These are phyloP conservation scores for Thamnidium elegans DNA, from an alignment of 192 early-diverging fungal species.

Conservation along the genomic window DNA sequence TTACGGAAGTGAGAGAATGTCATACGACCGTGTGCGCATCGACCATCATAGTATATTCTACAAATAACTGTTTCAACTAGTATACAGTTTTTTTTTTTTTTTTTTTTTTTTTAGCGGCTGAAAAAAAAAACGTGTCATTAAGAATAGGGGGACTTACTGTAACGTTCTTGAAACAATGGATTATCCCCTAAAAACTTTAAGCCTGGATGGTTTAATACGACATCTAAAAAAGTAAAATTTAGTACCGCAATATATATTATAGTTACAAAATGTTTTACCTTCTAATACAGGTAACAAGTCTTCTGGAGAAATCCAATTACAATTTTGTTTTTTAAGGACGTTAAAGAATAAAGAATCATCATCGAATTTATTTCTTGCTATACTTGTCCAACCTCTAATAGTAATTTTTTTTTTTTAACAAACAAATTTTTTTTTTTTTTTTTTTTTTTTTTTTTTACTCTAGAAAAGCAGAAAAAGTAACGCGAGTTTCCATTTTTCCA, in stretches of 20 bases:
- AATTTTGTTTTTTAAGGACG: conserved; percentile 48
- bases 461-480: conserved; percentile 8
- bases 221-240: conserved; percentile 42
- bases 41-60: conserved; percentile 77
- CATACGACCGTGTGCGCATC: conserved; percentile 70
- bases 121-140: background rate
- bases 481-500: background rate
- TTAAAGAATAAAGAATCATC: conserved; percentile 55
- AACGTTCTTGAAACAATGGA: conserved; percentile 80
- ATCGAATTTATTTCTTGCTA: conserved; percentile 44
- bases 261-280: conserved; percentile 35
- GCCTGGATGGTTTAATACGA: conserved; percentile 84
- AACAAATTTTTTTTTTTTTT: conserved; percentile 31
- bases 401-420: conserved; percentile 22
- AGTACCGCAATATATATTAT: background rate
- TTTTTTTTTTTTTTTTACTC: background rate
- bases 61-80: conserved; percentile 85
- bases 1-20: conserved; percentile 73
- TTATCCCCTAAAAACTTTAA: conserved; percentile 80
- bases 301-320: conserved; percentile 51
- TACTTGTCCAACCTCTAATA: conserved; percentile 42
- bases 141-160: conserved; percentile 53
- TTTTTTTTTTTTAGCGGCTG: conserved; percentile 5
- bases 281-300: conserved; percentile 70
- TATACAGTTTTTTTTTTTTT: conserved; percentile 20